These are phyloP conservation scores for Gregarina niphandrodes DNA, from an alignment of 169 alveolate genomes.

Conservation along the genomic window DNA sequence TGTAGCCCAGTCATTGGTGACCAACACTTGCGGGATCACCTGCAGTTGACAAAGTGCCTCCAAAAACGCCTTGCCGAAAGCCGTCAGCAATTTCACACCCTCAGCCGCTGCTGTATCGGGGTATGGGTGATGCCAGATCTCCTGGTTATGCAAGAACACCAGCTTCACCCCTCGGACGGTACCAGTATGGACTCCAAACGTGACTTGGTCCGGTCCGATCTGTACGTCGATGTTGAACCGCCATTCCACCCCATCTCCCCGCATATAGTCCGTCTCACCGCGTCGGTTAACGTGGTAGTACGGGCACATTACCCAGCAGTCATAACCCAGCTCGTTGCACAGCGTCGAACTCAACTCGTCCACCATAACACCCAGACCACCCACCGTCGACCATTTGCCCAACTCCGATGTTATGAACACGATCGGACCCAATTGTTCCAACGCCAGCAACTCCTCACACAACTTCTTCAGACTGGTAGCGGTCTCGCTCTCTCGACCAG, in stretches of 20 bases:
- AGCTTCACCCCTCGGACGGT: constrained; percentile 36
- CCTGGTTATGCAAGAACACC: constrained; percentile 44
- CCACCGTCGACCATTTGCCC: constrained; percentile 62
- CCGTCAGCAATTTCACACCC: constrained; percentile 29
- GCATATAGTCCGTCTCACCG: constrained; percentile 39
- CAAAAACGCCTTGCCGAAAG: constrained; percentile 49
- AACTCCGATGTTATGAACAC: constrained; percentile 56
- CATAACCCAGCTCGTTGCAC: constrained; percentile 16
- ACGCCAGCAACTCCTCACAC: too few relatives aligned
- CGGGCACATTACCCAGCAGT: constrained; percentile 51
- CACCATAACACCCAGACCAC: constrained; percentile 72
- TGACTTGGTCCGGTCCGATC: constrained; percentile 24
- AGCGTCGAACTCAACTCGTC: constrained; percentile 58
- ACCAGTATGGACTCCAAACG: constrained; percentile 48
- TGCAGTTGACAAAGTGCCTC: constrained; percentile 38
- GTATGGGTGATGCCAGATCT: constrained; percentile 44
- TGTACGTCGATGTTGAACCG: constrained; percentile 27
- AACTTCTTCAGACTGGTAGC: too few relatives aligned
- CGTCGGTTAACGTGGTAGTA: constrained; percentile 46
- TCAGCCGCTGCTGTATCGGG: constrained; percentile 33
- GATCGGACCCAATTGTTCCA: too few relatives aligned
- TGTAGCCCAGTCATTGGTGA: constrained; percentile 67
- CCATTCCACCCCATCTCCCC: constrained; percentile 37
- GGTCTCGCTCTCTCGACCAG: too few relatives aligned
- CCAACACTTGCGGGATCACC: constrained; percentile 41